Percentiles rank a stretch among this genome's conserved stretches.
phyloP scores from a whole-genome alignment of 2,329 filamentous ascomycete genomes.

The Colletotrichum cordylinicola region DNA sequence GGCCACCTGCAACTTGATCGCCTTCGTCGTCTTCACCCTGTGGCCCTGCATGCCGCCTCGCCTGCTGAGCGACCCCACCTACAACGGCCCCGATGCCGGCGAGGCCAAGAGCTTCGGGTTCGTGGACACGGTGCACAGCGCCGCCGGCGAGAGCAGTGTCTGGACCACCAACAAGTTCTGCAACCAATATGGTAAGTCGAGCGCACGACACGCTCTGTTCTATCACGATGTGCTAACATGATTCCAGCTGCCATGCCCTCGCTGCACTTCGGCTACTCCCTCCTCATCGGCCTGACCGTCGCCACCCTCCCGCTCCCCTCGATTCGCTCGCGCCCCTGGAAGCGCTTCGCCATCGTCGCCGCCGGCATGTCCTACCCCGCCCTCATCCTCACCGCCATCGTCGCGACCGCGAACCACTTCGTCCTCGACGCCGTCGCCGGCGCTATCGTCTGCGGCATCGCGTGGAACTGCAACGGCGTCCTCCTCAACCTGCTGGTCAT shows the following conservation, averaged over 20 bases:
- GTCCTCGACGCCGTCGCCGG: constrained; percentile 75
- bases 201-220: rapidly evolving
- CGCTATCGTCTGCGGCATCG: constrained; percentile 66
- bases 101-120: constrained; percentile 64
- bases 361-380: constrained; percentile 69
- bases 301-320: constrained; percentile 67
- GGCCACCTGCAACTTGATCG: constrained; percentile 57
- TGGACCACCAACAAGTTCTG: constrained; percentile 70
- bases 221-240: neutral
- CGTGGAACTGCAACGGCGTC: constrained; percentile 61
- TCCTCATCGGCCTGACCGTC: constrained; percentile 74
- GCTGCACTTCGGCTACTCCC: constrained; percentile 77
- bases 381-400: constrained; percentile 70
- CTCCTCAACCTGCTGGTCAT: constrained; percentile 69
- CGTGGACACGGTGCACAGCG: constrained; percentile 53
- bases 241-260: constrained; percentile 72
- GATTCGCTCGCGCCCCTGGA: constrained; percentile 55
- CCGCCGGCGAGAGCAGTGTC: constrained; percentile 55
- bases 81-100: constrained; percentile 59
- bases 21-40: constrained; percentile 57
- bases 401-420: constrained; percentile 77
- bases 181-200: constrained; percentile 71
- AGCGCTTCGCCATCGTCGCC: constrained; percentile 48
- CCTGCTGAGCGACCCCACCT: constrained; percentile 58
- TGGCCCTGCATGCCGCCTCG: constrained; percentile 63